Conservation (phyloP, 2,329 filamentous ascomycete genomes). For the Paecilomyces sp. region DNA sequence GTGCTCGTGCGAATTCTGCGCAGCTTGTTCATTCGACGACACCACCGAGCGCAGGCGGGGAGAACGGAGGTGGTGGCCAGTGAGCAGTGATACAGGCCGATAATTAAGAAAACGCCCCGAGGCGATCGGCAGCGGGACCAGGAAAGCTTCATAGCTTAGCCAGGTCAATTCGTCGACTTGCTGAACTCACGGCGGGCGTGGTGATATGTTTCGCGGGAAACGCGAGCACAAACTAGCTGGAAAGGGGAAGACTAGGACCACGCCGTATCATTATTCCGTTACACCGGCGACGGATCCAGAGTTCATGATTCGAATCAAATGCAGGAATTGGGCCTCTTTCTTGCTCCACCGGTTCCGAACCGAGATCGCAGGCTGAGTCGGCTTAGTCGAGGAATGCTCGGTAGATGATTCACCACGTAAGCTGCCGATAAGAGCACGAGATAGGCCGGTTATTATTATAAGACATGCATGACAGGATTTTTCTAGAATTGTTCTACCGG, state of each 20-base stretch:
- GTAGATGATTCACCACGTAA: background rate
- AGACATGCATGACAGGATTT: background rate
- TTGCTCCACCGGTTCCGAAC: background rate
- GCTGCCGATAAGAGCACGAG: background rate
- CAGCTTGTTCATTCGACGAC: background rate
- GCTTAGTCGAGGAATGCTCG: background rate
- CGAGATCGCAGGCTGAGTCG: background rate
- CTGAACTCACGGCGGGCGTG: background rate
- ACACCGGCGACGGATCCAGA: background rate
- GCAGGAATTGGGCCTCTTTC: background rate
- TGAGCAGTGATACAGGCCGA: background rate
- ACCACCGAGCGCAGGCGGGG: background rate
- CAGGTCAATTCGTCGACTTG: background rate
- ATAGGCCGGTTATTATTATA: background rate
- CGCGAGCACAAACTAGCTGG: too few relatives aligned
- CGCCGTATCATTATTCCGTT: background rate
- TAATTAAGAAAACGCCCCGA: background rate
- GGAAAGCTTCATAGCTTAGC: background rate
- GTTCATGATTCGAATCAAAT: background rate
- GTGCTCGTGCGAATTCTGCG: background rate
- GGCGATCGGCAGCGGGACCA: background rate
- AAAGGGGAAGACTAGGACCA: too few relatives aligned
- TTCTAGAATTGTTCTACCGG: background rate
- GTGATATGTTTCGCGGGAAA: background rate
- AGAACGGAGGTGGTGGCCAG: background rate